Conservation (phyloP, 2,329 filamentous ascomycete species). For the Sporothrix luriei region DNA sequence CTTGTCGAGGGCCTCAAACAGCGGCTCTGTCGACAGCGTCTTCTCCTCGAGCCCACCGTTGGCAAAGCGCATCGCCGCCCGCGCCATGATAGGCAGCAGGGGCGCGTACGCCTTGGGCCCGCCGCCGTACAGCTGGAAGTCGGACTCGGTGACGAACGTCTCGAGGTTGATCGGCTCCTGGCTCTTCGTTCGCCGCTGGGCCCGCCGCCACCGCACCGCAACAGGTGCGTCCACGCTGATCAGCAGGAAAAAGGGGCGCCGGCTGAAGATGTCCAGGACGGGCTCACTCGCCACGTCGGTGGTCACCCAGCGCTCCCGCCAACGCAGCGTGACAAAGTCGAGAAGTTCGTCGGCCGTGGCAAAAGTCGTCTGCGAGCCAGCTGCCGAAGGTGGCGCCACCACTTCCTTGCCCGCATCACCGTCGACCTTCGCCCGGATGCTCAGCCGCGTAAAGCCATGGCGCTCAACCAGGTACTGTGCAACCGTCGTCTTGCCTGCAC, state of each 20-base stretch:
- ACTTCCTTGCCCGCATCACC: neutral
- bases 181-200: constrained; percentile 49
- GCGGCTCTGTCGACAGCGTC: constrained; percentile 67
- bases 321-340: constrained; percentile 81
- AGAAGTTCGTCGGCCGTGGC: constrained; percentile 64
- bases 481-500: constrained; percentile 87
- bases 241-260: constrained; percentile 89
- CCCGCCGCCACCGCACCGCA: constrained; percentile 78
- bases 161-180: constrained; percentile 47
- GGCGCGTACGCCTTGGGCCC: constrained; percentile 49
- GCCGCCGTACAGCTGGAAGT: constrained; percentile 74
- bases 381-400: neutral
- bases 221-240: constrained; percentile 90
- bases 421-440: constrained; percentile 48
- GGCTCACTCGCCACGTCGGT: constrained; percentile 76
- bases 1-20: constrained; percentile 71
- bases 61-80: constrained; percentile 80
- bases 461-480: constrained; percentile 83
- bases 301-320: constrained; percentile 82
- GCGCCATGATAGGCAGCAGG: constrained; percentile 74
- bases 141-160: constrained; percentile 61
- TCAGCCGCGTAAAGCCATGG: constrained; percentile 76
- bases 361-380: constrained; percentile 49
- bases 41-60: constrained; percentile 57
- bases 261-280: constrained; percentile 72